Percentiles rank a stretch among this genome's conserved stretches.
These are phyloP conservation scores for Phialemoniopsis sp. DNA, from an alignment of 2,329 filamentous ascomycete genomes.

Conservation along the genomic window DNA sequence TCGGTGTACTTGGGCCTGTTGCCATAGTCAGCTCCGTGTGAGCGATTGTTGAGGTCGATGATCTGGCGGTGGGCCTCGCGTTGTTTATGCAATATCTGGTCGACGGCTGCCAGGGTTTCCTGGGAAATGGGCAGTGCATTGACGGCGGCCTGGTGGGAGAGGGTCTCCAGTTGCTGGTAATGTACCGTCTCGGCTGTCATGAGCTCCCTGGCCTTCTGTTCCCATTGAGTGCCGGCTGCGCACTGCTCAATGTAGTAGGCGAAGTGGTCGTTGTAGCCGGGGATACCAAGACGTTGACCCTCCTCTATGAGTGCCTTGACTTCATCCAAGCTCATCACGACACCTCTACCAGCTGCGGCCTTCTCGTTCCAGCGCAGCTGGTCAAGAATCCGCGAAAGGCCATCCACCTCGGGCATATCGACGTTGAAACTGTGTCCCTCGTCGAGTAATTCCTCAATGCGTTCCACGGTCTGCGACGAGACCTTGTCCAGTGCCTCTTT, in stretches of 20 bases:
- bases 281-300: constrained; percentile 72
- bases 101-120: constrained; percentile 76
- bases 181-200: constrained; percentile 90
- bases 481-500: constrained; percentile 65
- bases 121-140: constrained; percentile 73
- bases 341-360: constrained; percentile 59
- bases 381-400: constrained; percentile 73
- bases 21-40: constrained; percentile 68
- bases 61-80: constrained; percentile 91
- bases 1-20: constrained; percentile 84
- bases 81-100: constrained; percentile 92
- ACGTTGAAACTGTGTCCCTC: constrained; percentile 86
- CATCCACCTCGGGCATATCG: constrained; percentile 83
- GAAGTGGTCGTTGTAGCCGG: constrained; percentile 76
- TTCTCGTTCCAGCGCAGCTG: constrained; percentile 87
- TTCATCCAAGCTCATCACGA: constrained; percentile 70
- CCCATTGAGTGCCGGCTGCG: constrained; percentile 79
- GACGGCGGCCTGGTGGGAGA: constrained; percentile 73
- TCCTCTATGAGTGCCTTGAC: constrained; percentile 76
- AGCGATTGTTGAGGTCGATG: constrained; percentile 73
- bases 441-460: constrained; percentile 90
- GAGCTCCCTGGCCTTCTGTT: constrained; percentile 85
- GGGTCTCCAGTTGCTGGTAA: constrained; percentile 88
- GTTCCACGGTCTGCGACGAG: constrained; percentile 58
- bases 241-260: constrained; percentile 72